Conservation (phyloP, 2,329 filamentous ascomycete species). For the Nemania bipapillata region DNA sequence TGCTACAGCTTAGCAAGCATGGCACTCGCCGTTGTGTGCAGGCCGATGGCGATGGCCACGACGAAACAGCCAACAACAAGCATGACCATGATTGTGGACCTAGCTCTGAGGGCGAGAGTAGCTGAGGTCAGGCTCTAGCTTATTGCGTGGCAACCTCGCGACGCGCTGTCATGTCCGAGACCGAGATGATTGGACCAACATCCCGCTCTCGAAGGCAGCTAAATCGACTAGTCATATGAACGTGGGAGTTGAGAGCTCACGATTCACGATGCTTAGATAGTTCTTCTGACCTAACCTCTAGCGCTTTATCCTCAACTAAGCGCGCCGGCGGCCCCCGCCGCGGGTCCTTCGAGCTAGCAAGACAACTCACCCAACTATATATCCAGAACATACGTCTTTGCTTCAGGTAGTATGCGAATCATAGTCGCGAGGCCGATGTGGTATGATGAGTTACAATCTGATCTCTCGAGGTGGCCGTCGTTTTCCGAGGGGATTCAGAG, state of each 20-base stretch:
- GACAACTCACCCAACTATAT: neutral
- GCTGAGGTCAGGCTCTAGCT: too few relatives aligned
- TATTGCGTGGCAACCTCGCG: too few relatives aligned
- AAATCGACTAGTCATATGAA: neutral
- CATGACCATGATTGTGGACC: too few relatives aligned
- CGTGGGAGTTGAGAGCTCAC: neutral
- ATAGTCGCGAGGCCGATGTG: neutral
- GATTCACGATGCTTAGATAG: neutral
- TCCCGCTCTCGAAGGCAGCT: too few relatives aligned
- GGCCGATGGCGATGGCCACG: too few relatives aligned
- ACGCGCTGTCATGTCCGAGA: too few relatives aligned
- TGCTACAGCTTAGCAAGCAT: too few relatives aligned
- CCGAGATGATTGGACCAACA: too few relatives aligned
- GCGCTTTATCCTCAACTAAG: neutral
- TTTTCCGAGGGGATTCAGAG: neutral
- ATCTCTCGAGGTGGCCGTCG: neutral
- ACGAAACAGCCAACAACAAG: too few relatives aligned
- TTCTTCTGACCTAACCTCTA: neutral
- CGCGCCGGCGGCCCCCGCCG: neutral
- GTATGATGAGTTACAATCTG: neutral
- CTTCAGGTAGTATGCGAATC: neutral
- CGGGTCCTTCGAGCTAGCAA: neutral
- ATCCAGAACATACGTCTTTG: neutral
- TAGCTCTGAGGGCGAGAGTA: too few relatives aligned
- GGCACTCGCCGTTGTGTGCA: too few relatives aligned